A percentile compares a stretch with the other conserved stretches of the same genome.
Evolutionary conservation across 1,284 basidiomycete genomes (phyloP).

Genomic region (Kalmanozyma brasiliensis): DNA sequence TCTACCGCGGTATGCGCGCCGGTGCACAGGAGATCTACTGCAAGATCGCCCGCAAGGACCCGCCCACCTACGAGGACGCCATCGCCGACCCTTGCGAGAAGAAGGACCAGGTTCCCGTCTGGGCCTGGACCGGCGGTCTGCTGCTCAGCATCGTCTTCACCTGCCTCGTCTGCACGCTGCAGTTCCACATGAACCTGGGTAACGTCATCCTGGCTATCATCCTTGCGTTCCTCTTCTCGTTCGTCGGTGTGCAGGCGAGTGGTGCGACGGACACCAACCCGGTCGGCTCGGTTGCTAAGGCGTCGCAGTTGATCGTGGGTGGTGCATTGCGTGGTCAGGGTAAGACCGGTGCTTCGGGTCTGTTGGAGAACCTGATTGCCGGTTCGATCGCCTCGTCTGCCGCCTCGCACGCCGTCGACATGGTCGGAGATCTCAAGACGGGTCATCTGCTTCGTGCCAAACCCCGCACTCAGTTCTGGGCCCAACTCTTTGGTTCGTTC

Average conservation of each 20-base stretch:
- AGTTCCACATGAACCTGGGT: conserved; percentile 65
- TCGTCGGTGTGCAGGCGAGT: conserved; percentile 74
- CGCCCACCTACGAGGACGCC: conserved; percentile 34
- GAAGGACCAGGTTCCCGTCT: conserved; percentile 73
- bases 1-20: conserved; percentile 61
- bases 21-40: conserved; percentile 42
- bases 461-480: conserved; percentile 76
- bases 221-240: conserved; percentile 76
- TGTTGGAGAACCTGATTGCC: conserved; percentile 74
- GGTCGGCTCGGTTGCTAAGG: conserved; percentile 56
- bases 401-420: conserved; percentile 75
- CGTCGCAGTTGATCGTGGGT: conserved; percentile 60
- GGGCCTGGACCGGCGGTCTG: conserved; percentile 74
- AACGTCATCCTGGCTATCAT: conserved; percentile 70
- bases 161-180: conserved; percentile 70
- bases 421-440: conserved; percentile 80
- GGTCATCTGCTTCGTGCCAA: conserved; percentile 77
- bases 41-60: conserved; percentile 41
- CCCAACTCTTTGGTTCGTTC: conserved; percentile 68
- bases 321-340: conserved; percentile 58
- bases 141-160: conserved; percentile 72
- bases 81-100: conserved; percentile 50
- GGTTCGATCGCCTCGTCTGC: conserved; percentile 74
- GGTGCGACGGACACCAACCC: conserved; percentile 65
- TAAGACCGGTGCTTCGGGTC: conserved; percentile 71